phyloP scores from a whole-genome alignment of 352 stramenopile genomes.

The Globisporangium irregulare region DNA sequence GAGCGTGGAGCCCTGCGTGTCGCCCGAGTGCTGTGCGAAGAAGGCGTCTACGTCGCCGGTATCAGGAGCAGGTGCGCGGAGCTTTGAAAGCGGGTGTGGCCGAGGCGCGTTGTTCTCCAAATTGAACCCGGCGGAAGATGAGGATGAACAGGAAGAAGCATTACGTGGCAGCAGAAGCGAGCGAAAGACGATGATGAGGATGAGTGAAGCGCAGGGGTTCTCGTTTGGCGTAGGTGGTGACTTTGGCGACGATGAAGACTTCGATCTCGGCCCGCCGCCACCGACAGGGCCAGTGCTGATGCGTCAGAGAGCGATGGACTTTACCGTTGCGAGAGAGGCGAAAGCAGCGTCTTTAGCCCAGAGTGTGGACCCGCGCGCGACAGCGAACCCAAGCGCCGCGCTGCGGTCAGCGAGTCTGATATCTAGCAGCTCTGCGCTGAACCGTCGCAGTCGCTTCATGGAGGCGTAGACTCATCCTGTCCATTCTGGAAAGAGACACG shows the following conservation, averaged over 20 bases:
- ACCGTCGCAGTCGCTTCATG: conserved; percentile 1
- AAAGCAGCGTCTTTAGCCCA: conserved; percentile 8
- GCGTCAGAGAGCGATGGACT: conserved; percentile 39
- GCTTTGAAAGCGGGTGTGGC: conserved; percentile 8
- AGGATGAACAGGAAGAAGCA: neutral
- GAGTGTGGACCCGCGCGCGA: conserved; percentile 6
- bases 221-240: neutral
- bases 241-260: conserved; percentile 19
- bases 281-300: conserved; percentile 26
- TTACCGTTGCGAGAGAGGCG: conserved; percentile 18
- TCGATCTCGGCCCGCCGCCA: conserved; percentile 34
- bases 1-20: neutral
- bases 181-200: neutral
- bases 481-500: neutral
- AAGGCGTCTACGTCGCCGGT: neutral
- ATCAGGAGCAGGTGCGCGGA: neutral
- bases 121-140: conserved; percentile 4
- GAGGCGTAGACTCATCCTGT: neutral
- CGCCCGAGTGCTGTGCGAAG: conserved; percentile 2
- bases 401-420: conserved; percentile 10
- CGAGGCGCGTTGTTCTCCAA: conserved; percentile 2
- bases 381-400: neutral
- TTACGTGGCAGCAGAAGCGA: neutral
- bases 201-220: conserved; percentile 5
- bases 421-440: conserved; percentile 7